Evolutionary conservation across 2,329 filamentous ascomycete genomes (phyloP).

Genomic region (Beauveria sp.): DNA sequence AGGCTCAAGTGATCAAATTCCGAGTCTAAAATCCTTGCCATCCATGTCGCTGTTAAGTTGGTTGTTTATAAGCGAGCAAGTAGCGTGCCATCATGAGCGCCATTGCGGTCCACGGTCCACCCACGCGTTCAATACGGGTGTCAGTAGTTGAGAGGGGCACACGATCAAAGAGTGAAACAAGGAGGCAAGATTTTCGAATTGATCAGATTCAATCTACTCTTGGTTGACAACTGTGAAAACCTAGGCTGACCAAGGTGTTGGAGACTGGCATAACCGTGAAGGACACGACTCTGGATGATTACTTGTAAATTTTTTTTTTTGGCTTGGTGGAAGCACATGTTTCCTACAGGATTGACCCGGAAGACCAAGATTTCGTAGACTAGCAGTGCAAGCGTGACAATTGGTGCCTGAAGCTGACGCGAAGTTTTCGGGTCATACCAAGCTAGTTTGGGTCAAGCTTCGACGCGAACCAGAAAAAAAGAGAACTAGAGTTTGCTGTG

Average conservation of each 20-base stretch:
- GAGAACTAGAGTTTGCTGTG: background rate
- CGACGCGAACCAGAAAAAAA: background rate
- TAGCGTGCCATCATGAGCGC: background rate
- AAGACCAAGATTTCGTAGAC: background rate
- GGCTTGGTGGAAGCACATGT: too few species aligned
- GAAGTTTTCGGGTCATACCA: background rate
- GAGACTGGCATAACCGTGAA: background rate
- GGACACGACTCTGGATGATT: background rate
- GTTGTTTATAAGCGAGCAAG: background rate
- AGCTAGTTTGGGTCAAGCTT: background rate
- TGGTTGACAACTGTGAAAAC: background rate
- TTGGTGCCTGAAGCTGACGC: background rate
- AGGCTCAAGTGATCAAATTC: background rate
- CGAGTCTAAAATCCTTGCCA: background rate
- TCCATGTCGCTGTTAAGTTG: background rate
- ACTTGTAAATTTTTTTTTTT: background rate
- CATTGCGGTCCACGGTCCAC: background rate
- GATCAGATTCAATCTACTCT: background rate
- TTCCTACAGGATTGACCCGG: background rate
- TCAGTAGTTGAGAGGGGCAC: background rate
- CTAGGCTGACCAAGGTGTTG: background rate
- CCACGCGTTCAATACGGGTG: background rate
- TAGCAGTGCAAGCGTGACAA: background rate
- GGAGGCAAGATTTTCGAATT: background rate
- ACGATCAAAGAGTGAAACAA: background rate